Evolutionary conservation across 768 basidiomycete genomes (phyloP).

Genomic region (Multifurca ochricompacta): DNA sequence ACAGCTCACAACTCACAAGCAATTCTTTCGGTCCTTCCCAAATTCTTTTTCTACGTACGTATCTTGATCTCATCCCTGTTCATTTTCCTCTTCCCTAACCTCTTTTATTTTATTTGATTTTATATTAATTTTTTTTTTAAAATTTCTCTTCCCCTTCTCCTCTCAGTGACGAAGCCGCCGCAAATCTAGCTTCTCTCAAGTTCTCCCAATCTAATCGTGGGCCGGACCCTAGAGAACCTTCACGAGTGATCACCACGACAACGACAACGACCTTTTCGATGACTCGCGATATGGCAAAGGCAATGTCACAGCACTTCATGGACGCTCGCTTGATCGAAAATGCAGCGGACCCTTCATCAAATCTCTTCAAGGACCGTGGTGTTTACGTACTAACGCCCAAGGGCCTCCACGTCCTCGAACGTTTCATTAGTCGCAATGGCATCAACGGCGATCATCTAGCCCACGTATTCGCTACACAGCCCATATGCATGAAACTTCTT

Average conservation of each 20-base stretch:
- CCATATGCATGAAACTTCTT: constrained; percentile 95
- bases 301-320: constrained; percentile 99
- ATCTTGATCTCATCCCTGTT: neutral
- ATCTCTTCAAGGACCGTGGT: constrained; percentile 95
- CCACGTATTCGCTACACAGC: constrained; percentile 82
- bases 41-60: constrained; percentile 95
- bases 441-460: constrained; percentile 92
- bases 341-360: constrained; percentile 80
- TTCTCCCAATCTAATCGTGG: constrained; percentile 99
- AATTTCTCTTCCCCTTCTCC: constrained; percentile 6
- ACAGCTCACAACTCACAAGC: constrained; percentile 80
- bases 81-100: constrained; percentile 9
- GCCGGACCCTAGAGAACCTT: constrained; percentile 95
- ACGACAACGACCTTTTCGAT: constrained; percentile 99
- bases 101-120: neutral
- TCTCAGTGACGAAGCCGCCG: constrained; percentile 87
- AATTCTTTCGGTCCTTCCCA: constrained; percentile 91
- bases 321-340: constrained; percentile 97
- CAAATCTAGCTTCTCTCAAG: constrained; percentile 89
- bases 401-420: constrained; percentile 95
- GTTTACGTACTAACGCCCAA: constrained; percentile 95
- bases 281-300: constrained; percentile 99
- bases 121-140: constrained; percentile 7
- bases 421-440: constrained; percentile 99
- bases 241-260: constrained; percentile 96